Conservation (phyloP, 1,284 basidiomycete genomes). For the Leccinum olivaceoglutinosum region DNA sequence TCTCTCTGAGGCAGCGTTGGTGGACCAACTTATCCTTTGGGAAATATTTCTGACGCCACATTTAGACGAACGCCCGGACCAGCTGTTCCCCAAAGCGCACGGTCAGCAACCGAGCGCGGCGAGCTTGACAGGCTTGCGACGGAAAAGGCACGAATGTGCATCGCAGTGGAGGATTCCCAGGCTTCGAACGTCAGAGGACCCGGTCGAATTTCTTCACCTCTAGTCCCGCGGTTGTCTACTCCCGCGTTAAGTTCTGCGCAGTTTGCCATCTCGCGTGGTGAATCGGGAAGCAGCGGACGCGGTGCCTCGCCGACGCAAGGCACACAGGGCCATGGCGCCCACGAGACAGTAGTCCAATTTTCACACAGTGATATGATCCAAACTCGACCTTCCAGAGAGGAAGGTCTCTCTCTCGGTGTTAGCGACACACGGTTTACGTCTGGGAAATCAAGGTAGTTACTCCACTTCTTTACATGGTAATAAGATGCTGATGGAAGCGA, state of each 20-base stretch:
- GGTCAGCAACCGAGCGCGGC: background rate
- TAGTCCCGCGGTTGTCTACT: background rate
- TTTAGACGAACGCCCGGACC: constrained; percentile 3
- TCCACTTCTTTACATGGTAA: background rate
- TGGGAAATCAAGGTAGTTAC: constrained; percentile 3
- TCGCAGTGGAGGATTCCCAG: background rate
- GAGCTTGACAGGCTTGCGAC: background rate
- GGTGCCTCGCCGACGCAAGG: background rate
- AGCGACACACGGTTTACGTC: background rate
- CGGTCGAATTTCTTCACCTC: background rate
- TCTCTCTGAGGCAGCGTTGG: constrained; percentile 8
- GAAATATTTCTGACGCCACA: constrained; percentile 1
- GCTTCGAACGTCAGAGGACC: background rate
- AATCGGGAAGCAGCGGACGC: background rate
- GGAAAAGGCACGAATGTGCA: background rate
- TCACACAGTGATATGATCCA: background rate
- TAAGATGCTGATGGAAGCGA: constrained; percentile 3
- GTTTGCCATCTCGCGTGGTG: background rate
- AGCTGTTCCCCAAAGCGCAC: background rate
- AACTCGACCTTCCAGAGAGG: background rate
- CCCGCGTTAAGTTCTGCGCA: background rate
- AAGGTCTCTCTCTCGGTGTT: background rate
- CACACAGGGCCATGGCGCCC: background rate
- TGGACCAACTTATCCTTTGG: background rate
- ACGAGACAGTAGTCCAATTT: background rate